These are phyloP conservation scores for Leccinum pallidistipes DNA, from an alignment of 1,284 basidiomycete species.

Conservation along the genomic window DNA sequence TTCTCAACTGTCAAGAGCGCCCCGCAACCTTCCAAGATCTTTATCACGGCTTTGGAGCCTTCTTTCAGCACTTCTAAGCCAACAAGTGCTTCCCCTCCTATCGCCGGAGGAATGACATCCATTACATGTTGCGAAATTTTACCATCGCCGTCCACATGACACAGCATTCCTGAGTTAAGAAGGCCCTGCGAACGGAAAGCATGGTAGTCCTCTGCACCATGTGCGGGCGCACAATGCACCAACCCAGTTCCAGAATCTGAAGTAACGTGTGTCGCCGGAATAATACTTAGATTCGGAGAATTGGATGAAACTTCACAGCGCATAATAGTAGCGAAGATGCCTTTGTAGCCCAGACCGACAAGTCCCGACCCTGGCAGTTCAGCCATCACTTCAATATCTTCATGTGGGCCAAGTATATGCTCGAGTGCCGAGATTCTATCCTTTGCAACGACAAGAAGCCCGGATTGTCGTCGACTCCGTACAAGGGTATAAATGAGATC, in stretches of 20 bases:
- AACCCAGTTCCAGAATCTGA: constrained; percentile 92
- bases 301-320: constrained; percentile 5
- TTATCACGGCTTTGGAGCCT: constrained; percentile 69
- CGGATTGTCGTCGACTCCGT: constrained; percentile 33
- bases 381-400: constrained; percentile 42
- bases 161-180: constrained; percentile 50
- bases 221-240: constrained; percentile 95
- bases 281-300: constrained; percentile 36
- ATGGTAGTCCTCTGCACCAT: constrained; percentile 92
- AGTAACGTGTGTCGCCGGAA: constrained; percentile 75
- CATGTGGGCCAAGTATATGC: constrained; percentile 48
- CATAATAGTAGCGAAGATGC: constrained; percentile 56
- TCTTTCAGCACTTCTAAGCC: constrained; percentile 75
- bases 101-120: constrained; percentile 52
- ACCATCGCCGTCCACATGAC: constrained; percentile 86
- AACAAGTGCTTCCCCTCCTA: constrained; percentile 46
- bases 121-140: constrained; percentile 61
- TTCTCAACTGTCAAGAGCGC: constrained; percentile 68
- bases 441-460: constrained; percentile 62
- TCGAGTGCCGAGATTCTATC: constrained; percentile 62
- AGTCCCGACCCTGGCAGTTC: constrained; percentile 63
- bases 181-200: constrained; percentile 59
- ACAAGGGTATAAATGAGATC: constrained; percentile 75
- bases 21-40: constrained; percentile 60
- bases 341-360: constrained; percentile 63